Evolutionary conservation across 805 yeast genomes (phyloP).

Genomic region (Lipomyces japonicus): DNA sequence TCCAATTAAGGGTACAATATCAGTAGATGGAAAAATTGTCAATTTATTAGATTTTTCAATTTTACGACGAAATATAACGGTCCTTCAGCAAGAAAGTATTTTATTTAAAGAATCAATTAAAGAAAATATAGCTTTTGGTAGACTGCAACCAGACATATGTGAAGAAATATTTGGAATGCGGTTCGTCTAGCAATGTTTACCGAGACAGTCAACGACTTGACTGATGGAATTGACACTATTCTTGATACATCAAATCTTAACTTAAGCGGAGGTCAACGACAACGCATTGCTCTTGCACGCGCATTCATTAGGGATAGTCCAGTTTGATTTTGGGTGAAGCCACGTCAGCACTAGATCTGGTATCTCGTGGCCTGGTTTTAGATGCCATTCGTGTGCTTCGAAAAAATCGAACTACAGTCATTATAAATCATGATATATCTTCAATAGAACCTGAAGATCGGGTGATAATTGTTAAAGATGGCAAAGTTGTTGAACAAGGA

Average conservation of each 20-base stretch:
- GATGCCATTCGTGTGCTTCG: constrained; percentile 58
- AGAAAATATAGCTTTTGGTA: constrained; percentile 61
- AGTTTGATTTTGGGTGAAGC: constrained; percentile 82
- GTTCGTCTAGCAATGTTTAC: constrained; percentile 51
- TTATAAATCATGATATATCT: constrained; percentile 72
- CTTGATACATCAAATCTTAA: constrained; percentile 47
- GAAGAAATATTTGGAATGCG: constrained; percentile 44
- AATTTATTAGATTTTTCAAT: constrained; percentile 45
- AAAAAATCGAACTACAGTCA: constrained; percentile 64
- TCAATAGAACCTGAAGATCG: constrained; percentile 56
- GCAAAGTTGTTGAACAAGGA: constrained; percentile 50
- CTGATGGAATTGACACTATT: constrained; percentile 53
- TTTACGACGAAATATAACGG: constrained; percentile 60
- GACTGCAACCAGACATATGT: constrained; percentile 29
- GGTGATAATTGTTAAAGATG: constrained; percentile 58
- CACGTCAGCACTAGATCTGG: constrained; percentile 70
- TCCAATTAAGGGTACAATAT: constrained; percentile 51
- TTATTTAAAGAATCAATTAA: constrained; percentile 61
- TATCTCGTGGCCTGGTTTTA: constrained; percentile 47
- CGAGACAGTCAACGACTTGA: constrained; percentile 47
- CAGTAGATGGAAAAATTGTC: constrained; percentile 53
- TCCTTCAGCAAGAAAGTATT: constrained; percentile 68
- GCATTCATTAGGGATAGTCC: constrained; percentile 73
- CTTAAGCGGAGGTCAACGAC: constrained; percentile 90
- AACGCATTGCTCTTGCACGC: constrained; percentile 77